Conservation (phyloP, 208 protist species). For the Trypanosoma conorhini region DNA sequence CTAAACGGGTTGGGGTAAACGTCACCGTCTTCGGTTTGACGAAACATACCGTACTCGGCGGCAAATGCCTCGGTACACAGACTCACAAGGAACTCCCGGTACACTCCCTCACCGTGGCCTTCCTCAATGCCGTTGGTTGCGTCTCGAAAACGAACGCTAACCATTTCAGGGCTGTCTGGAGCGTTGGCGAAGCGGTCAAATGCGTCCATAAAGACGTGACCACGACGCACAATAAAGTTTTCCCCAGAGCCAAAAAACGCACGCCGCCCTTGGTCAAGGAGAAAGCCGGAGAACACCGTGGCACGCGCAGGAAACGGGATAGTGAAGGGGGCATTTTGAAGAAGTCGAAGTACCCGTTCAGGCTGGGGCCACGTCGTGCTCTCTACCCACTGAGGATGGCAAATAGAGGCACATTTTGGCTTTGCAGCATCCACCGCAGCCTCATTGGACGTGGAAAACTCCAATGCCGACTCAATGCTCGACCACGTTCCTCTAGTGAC, state of each 20-base stretch:
- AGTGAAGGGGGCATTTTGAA: conserved; percentile 71
- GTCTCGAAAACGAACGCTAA: conserved; percentile 60
- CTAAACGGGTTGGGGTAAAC: conserved; percentile 93
- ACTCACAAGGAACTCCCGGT: conserved; percentile 88
- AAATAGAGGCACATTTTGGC: not conserved
- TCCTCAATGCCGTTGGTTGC: conserved; percentile 56
- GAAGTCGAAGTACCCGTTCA: conserved; percentile 59
- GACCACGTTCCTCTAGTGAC: conserved; percentile 45
- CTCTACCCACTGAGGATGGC: conserved; percentile 15
- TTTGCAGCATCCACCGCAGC: not conserved
- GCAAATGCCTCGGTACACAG: conserved; percentile 85
- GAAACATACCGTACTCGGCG: conserved; percentile 83
- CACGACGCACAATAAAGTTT: conserved; percentile 48
- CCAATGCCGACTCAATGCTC: conserved; percentile 2
- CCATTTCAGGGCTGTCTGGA: conserved; percentile 47
- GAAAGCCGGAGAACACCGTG: conserved; percentile 54
- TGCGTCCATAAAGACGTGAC: conserved; percentile 80
- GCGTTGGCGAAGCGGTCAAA: conserved; percentile 63
- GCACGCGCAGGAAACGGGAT: conserved; percentile 74
- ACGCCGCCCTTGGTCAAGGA: conserved; percentile 32
- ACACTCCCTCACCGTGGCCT: conserved; percentile 92
- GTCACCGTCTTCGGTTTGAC: conserved; percentile 72
- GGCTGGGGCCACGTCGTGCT: conserved; percentile 39
- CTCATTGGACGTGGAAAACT: not conserved
- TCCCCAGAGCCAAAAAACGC: not conserved